Conservation (phyloP, 805 yeast species). For the Saturnispora gosingensis region DNA sequence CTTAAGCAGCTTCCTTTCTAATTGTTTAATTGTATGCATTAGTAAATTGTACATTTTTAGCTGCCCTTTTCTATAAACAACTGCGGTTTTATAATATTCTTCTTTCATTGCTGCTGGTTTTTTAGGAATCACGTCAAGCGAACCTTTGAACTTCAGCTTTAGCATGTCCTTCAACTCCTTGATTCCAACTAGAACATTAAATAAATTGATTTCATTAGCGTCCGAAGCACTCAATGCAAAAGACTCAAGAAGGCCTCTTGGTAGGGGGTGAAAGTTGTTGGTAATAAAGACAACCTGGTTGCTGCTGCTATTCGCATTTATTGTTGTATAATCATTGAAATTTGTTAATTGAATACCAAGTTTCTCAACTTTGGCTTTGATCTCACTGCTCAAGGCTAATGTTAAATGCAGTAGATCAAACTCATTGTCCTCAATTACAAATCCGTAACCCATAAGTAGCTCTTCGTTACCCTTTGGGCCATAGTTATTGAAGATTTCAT, state of each 20-base stretch:
- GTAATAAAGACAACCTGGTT: constrained; percentile 18
- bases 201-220: constrained; percentile 34
- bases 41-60: constrained; percentile 29
- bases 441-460: constrained; percentile 73
- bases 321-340: constrained; percentile 22
- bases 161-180: constrained; percentile 47
- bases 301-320: neutral
- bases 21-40: constrained; percentile 31
- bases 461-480: constrained; percentile 87
- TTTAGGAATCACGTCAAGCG: constrained; percentile 13
- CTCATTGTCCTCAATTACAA: constrained; percentile 46
- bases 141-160: constrained; percentile 33
- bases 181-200: constrained; percentile 54
- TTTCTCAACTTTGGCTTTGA: constrained; percentile 1
- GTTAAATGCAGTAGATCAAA: constrained; percentile 54
- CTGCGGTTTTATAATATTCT: constrained; percentile 20
- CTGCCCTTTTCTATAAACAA: constrained; percentile 35
- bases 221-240: constrained; percentile 31
- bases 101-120: constrained; percentile 3
- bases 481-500: constrained; percentile 60
- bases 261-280: constrained; percentile 27
- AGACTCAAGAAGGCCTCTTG: constrained; percentile 38
- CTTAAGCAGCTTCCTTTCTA: constrained; percentile 34
- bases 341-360: constrained; percentile 22
- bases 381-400: constrained; percentile 29